A percentile compares a stretch with the other conserved stretches of the same genome.
These are phyloP conservation scores for Cercospora berteroae DNA, from an alignment of 2,329 filamentous ascomycete species.

Conservation along the genomic window DNA sequence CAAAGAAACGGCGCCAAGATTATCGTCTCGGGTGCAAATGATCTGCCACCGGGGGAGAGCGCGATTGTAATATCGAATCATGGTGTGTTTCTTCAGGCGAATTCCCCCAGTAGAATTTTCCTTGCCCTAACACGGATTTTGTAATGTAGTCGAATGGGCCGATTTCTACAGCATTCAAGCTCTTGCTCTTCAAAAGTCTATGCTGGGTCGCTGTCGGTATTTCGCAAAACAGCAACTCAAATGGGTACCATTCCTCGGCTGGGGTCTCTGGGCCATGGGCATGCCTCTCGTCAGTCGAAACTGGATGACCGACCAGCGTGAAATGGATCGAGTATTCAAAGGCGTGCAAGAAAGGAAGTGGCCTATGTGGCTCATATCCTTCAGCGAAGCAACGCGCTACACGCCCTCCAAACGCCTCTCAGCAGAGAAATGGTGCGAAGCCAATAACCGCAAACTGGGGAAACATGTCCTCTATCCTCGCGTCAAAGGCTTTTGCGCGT, in stretches of 20 bases:
- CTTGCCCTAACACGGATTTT: neutral
- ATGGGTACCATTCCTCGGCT: conserved; percentile 60
- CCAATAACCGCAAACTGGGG: conserved; percentile 52
- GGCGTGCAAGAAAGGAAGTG: conserved; percentile 53
- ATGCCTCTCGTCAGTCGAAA: conserved; percentile 63
- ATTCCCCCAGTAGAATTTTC: neutral
- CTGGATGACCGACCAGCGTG: conserved; percentile 57
- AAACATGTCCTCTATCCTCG: conserved; percentile 60
- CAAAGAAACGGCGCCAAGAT: conserved; percentile 54
- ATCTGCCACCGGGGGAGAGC: conserved; percentile 54
- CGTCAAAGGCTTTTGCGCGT: conserved; percentile 61
- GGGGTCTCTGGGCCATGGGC: conserved; percentile 64
- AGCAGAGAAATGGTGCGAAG: conserved; percentile 54
- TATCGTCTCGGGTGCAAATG: conserved; percentile 51
- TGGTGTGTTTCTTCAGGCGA: conserved; percentile 11
- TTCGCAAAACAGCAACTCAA: conserved; percentile 61
- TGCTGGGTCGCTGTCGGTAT: conserved; percentile 62
- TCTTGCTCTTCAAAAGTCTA: conserved; percentile 53
- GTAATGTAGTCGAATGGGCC: conserved; percentile 54
- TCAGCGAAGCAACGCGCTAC: conserved; percentile 63
- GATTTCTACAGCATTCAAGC: conserved; percentile 66
- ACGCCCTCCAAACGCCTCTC: conserved; percentile 54
- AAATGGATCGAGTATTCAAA: conserved; percentile 58
- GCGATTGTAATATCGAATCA: conserved; percentile 62
- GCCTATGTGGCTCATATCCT: conserved; percentile 64